Conservation (phyloP, 306 rosid species). For the Casuarina glauca region DNA sequence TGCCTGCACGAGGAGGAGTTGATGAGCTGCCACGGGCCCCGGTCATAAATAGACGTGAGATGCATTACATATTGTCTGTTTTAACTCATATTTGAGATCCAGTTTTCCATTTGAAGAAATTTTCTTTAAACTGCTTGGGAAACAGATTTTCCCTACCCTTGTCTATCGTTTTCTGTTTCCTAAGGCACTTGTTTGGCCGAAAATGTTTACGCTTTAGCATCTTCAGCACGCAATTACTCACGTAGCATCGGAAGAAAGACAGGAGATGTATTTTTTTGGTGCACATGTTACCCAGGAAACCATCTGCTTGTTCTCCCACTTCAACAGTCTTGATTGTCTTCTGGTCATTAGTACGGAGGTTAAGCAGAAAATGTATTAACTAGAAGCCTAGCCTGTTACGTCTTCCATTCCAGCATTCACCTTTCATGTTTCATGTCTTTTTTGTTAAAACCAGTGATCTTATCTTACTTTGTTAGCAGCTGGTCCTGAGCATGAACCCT, state of each 20-base stretch:
- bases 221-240: not conserved
- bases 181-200: not conserved
- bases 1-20: constrained; percentile 51
- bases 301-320: constrained; percentile 16
- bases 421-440: not conserved
- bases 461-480: not conserved
- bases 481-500: not conserved
- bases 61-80: constrained; percentile 8
- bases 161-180: not conserved
- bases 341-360: not conserved
- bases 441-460: not conserved
- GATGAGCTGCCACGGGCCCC: constrained; percentile 83
- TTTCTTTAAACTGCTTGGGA: constrained; percentile 9
- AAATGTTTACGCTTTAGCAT: constrained; percentile 12
- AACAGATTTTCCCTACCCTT: constrained; percentile 11
- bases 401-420: not conserved
- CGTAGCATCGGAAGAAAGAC: not conserved
- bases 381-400: constrained; percentile 15
- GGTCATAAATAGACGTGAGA: constrained; percentile 77
- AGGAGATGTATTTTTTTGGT: not conserved
- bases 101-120: not conserved
- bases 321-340: constrained; percentile 1
- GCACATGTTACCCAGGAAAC: not conserved
- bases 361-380: constrained; percentile 22
- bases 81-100: not conserved